Evolutionary conservation across 805 yeast species (phyloP), one percentile per base, ranked within the genome.

Genomic region (Spencermartinsiella europaea): DNA sequence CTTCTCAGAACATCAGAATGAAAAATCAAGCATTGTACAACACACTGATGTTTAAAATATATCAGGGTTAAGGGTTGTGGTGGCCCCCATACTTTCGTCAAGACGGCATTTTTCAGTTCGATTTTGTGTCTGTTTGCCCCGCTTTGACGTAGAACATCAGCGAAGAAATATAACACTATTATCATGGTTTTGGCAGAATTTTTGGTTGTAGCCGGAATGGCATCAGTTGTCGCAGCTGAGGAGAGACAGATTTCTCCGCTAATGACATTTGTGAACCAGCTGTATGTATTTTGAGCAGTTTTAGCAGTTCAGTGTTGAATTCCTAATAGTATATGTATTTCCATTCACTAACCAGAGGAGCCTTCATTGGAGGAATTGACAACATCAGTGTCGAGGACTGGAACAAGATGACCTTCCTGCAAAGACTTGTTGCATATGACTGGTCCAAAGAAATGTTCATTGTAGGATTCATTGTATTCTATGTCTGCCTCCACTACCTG

Each of bases 371-470:
- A 19, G 42, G 34, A 21, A 27, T 38, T 14, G 42, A 38, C 15
- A 36, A 14, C 15, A 40, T 52, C 33, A 16, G 46, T n/a, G 44
- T 53, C 8, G 49, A 79, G 36, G 83, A 81, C 52, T 76, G 86
- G 62, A 71, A 72, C 33, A 70, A 67, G 4, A 68, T 87, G 79
- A 67, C 84, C 1, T 20, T 88, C 42, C 38, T 68, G 41, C 74
- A 82, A 56, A 79, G 97, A 59, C 45, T 85, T 35, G 54, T 57
- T 48, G 55, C 68, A 22, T 81, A 84, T 64, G 80, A 85, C 65
- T 93, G 97, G 96, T 71, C 71, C 38, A 73, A 83, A 59, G 99
- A 91, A 70, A 34, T 71, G 22, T 56, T 75, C 49, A 78, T 87
- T 20, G 19, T 82, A 14, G 72, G 68, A 10, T 63, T 82, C 48